These are phyloP conservation scores for Backusella australiensis DNA, from an alignment of 192 early-diverging fungal species.

Conservation along the genomic window DNA sequence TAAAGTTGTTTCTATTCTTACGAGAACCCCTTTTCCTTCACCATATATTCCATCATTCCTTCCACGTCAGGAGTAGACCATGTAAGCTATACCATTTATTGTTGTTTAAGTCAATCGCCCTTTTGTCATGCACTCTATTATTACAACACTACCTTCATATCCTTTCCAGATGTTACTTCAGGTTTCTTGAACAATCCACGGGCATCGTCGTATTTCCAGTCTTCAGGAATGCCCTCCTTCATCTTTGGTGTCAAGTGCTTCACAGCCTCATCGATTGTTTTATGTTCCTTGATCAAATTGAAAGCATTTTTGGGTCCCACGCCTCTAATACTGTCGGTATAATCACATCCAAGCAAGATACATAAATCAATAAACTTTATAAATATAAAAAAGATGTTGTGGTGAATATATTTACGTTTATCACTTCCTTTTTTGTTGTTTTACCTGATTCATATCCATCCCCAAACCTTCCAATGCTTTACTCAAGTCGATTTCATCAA, in stretches of 20 bases:
- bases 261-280: conserved; percentile 77
- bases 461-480: conserved; percentile 81
- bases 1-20: conserved; percentile 23
- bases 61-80: conserved; percentile 80
- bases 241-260: conserved; percentile 68
- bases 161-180: conserved; percentile 67
- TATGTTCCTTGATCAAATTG: conserved; percentile 82
- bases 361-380: conserved; percentile 94
- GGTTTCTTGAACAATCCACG: conserved; percentile 84
- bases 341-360: conserved; percentile 97
- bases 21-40: conserved; percentile 95
- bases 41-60: conserved; percentile 83
- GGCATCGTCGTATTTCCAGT: conserved; percentile 91
- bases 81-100: conserved; percentile 44
- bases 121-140: not conserved
- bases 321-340: conserved; percentile 92
- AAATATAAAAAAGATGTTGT: not conserved
- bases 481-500: conserved; percentile 82
- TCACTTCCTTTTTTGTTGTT: not conserved
- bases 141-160: conserved; percentile 57
- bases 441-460: conserved; percentile 68
- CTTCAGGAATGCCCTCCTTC: conserved; percentile 77
- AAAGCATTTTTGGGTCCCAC: conserved; percentile 88
- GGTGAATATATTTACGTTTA: not conserved
- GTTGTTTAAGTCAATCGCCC: not conserved